Conservation (phyloP, 768 basidiomycete genomes). For the Russula abietina region DNA sequence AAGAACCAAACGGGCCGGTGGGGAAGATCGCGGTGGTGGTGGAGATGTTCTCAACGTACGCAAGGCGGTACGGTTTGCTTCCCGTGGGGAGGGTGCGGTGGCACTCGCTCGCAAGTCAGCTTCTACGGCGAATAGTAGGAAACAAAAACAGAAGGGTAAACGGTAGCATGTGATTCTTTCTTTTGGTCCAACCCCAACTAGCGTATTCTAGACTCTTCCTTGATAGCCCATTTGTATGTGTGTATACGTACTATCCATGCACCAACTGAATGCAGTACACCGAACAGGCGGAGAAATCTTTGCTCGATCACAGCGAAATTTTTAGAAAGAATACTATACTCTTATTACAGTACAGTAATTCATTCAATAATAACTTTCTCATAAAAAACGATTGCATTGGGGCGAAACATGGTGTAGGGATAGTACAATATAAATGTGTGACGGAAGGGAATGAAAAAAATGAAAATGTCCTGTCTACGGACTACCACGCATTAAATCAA, state of each 20-base stretch:
- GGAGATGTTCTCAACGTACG: conserved; percentile 23
- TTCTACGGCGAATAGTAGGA: not conserved
- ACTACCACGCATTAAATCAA: not conserved
- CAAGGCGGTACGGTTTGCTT: conserved; percentile 26
- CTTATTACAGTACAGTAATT: too few species aligned
- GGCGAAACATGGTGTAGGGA: not conserved
- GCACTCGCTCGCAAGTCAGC: conserved; percentile 19
- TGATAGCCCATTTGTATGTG: too few species aligned
- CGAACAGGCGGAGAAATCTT: too few species aligned
- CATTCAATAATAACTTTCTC: too few species aligned
- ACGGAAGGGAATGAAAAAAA: not conserved
- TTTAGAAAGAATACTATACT: too few species aligned
- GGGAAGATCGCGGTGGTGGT: not conserved
- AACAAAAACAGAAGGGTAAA: not conserved
- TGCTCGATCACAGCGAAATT: too few species aligned
- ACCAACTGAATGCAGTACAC: too few species aligned
- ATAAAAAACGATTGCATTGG: too few species aligned
- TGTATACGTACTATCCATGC: too few species aligned
- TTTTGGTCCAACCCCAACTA: not conserved
- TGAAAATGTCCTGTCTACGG: not conserved
- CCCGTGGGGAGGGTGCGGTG: conserved; percentile 16
- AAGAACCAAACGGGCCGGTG: not conserved
- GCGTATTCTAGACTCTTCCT: not conserved
- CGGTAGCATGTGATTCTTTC: not conserved
- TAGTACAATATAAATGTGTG: not conserved